These are phyloP conservation scores for Hammondia hammondi DNA, from an alignment of 169 alveolate genomes.

Conservation along the genomic window DNA sequence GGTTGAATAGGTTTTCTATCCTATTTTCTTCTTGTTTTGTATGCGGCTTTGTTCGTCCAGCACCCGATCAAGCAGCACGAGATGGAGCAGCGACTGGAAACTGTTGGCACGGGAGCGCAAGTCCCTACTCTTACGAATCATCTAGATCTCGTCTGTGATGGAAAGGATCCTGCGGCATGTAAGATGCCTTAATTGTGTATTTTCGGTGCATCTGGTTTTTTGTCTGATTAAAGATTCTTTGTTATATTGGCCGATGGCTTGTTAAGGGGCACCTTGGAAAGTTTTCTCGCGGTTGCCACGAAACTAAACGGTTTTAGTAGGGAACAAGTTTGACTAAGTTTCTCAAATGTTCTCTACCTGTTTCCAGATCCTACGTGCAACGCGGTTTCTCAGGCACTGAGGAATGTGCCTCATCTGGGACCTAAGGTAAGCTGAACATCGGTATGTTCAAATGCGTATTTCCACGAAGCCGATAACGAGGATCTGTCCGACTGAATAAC, in stretches of 20 bases:
- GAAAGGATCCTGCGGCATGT: constrained; percentile 34
- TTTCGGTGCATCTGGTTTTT: too few relatives aligned
- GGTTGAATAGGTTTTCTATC: neutral
- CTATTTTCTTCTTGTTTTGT: too few relatives aligned
- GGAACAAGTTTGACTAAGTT: too few relatives aligned
- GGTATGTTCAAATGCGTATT: too few relatives aligned
- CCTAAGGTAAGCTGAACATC: neutral
- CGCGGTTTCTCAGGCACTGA: constrained; percentile 19
- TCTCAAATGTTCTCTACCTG: neutral
- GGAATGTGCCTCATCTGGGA: constrained; percentile 10
- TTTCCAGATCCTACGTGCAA: constrained; percentile 9
- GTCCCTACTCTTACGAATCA: constrained; percentile 46
- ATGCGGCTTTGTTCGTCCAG: constrained; percentile 17
- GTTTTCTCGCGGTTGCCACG: too few relatives aligned
- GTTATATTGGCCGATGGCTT: too few relatives aligned
- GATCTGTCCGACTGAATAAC: too few relatives aligned
- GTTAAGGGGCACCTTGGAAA: too few relatives aligned
- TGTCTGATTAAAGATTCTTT: too few relatives aligned
- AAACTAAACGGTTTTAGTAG: too few relatives aligned
- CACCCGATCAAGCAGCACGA: constrained; percentile 65
- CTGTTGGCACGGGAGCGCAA: constrained; percentile 50
- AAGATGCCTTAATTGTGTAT: neutral
- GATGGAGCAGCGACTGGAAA: constrained; percentile 35
- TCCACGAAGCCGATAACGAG: too few relatives aligned
- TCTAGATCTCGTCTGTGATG: constrained; percentile 54